A percentile compares a stretch with the other conserved stretches of the same genome.
These are phyloP conservation scores for Forsythia suspensa DNA, from an alignment of 257 asterid species.

Conservation along the genomic window DNA sequence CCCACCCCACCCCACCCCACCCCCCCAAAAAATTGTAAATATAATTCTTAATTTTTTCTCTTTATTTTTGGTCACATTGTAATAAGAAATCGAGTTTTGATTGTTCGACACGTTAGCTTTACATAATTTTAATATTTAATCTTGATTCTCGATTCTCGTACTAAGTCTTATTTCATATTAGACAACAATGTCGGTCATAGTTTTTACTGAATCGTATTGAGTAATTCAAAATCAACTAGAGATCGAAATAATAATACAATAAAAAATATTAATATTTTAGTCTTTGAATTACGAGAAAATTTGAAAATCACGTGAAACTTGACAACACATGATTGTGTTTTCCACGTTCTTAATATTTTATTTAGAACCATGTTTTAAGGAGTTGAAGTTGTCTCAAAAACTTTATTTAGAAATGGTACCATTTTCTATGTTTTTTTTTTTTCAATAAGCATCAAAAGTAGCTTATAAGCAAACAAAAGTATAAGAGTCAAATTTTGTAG, in stretches of 20 bases:
- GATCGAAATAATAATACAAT: background rate
- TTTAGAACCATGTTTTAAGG: background rate
- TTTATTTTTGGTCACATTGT: too few relatives aligned
- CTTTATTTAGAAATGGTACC: background rate
- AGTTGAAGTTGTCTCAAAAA: background rate
- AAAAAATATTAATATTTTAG: background rate
- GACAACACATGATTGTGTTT: background rate
- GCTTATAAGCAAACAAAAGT: constrained; percentile 7
- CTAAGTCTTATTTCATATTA: too few relatives aligned
- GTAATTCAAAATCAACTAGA: background rate
- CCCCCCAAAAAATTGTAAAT: too few relatives aligned
- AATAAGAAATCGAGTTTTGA: too few relatives aligned
- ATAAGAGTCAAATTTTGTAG: constrained; percentile 11
- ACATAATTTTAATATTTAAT: too few relatives aligned
- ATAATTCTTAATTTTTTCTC: too few relatives aligned
- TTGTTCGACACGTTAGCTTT: too few relatives aligned
- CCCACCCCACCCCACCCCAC: too few relatives aligned
- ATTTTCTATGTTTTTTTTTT: background rate
- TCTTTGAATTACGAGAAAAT: background rate
- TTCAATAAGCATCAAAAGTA: constrained; percentile 22
- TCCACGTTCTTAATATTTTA: background rate
- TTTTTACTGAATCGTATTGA: too few relatives aligned
- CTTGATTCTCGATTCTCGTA: background rate
- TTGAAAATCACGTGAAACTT: background rate
- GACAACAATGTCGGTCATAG: background rate